Base-by-base conservation (phyloP, 1,284 basidiomycete species). In the Boletus calvinii region DNA sequence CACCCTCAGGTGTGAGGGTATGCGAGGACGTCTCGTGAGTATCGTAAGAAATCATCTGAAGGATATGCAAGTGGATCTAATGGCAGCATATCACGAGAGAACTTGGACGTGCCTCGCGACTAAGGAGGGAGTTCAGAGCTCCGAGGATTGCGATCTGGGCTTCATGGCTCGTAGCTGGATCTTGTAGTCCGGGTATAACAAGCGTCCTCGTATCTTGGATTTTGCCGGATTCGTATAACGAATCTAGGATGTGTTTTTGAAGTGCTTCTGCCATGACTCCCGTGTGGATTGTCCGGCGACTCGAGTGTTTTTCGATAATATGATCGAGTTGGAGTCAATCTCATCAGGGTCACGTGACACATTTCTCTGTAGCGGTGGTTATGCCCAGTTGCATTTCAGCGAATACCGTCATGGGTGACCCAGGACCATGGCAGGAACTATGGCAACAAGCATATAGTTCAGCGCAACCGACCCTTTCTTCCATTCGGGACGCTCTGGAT, bases 81-180 rank as follows among this genome's bases (percentile, higher is more conserved):
- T 54, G 45, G n/a, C 10, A 36, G 29, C n/a, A 24, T 36, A 52
- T 41, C 32, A 12, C 26, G 29, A 53, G 51, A 41, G 46, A 59
- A 46, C 4, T 35, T 34, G 0, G 22, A 75, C 84, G 58, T 67
- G 91, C 94, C 66, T 96, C 90, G 69, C 90, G 88, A 70, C 89
- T 91, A 15, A 81, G 75, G 53, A 98, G 77, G 46, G 91, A 94
- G 72, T 95, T 95, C 57, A 98, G 76, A 7, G 90, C 92, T 59
- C 91, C 91, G 50, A 94, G 85, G 62, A 97, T 82, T 50, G 78
- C 77, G 60, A 87, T 85, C 74, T 96, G 94, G 46, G 80, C 80
- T 66, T 91, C 87, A 67, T 85, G 83, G 49, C 84, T 80, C 15
- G 76, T 69, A 2, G 87, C 84, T 32, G 74, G 75, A 26, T 72